These are phyloP conservation scores for Phytophthora melonis DNA, from an alignment of 352 stramenopile genomes.

Conservation along the genomic window DNA sequence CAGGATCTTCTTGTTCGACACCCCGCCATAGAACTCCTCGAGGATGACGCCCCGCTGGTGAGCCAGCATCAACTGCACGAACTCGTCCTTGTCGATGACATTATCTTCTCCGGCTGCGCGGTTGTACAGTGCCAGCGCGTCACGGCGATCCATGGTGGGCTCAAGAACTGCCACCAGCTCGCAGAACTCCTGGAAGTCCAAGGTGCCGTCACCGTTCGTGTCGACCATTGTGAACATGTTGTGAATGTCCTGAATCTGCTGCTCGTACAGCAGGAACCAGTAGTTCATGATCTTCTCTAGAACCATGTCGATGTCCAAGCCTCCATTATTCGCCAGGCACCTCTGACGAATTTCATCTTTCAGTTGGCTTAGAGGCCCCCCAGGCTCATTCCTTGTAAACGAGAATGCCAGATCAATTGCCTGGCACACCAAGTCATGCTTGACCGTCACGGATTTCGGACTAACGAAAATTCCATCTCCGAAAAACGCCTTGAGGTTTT, in stretches of 20 bases:
- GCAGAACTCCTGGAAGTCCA: constrained; percentile 83
- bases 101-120: constrained; percentile 72
- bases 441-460: constrained; percentile 55
- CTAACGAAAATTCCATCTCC: constrained; percentile 76
- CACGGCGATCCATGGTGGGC: constrained; percentile 69
- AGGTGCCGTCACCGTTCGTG: constrained; percentile 69
- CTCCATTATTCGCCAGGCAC: constrained; percentile 34
- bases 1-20: constrained; percentile 66
- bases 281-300: constrained; percentile 84
- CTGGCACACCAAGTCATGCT: constrained; percentile 69
- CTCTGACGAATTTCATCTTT: constrained; percentile 65
- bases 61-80: constrained; percentile 78
- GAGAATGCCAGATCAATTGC: constrained; percentile 84
- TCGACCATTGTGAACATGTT: constrained; percentile 79
- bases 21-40: constrained; percentile 65
- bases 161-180: constrained; percentile 71
- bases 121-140: constrained; percentile 71
- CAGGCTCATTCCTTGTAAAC: constrained; percentile 56
- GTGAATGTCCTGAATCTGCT: constrained; percentile 82
- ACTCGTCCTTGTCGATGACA: constrained; percentile 85
- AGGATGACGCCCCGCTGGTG: constrained; percentile 76
- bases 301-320: constrained; percentile 73
- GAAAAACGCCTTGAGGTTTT: constrained; percentile 76
- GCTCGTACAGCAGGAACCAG: constrained; percentile 82
- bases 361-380: constrained; percentile 51